Percentiles rank a stretch among this genome's conserved stretches.
Conservation (phyloP, 345 rosid species). For the Firmiana major region DNA sequence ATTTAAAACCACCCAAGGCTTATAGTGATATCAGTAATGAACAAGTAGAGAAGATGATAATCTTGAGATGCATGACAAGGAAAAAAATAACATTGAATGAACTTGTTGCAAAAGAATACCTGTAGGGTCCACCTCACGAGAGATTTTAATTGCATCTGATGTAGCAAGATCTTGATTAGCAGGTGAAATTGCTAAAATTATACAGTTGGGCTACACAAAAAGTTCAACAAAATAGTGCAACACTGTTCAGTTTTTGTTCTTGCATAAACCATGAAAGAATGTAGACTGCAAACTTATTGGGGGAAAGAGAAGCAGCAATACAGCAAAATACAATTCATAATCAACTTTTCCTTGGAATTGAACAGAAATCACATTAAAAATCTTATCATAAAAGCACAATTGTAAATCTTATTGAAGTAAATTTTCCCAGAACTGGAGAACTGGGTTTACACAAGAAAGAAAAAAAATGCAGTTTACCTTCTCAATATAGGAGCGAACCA, state of each 20-base stretch:
- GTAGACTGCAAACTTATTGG: neutral
- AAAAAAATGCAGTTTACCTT: constrained; percentile 51
- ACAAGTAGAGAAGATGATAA: neutral
- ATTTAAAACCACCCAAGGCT: neutral
- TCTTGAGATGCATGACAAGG: neutral
- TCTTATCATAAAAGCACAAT: neutral
- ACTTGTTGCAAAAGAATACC: constrained; percentile 39
- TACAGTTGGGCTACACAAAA: constrained; percentile 80
- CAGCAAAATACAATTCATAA: neutral
- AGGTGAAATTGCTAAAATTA: constrained; percentile 97
- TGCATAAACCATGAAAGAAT: constrained; percentile 2
- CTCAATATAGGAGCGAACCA: constrained; percentile 95
- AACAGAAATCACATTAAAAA: neutral
- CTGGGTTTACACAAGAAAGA: neutral
- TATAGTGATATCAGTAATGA: neutral
- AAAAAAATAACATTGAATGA: neutral
- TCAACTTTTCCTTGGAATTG: neutral
- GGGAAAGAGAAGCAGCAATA: neutral
- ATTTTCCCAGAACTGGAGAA: neutral
- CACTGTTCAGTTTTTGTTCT: constrained; percentile 8
- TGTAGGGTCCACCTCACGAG: constrained; percentile 96
- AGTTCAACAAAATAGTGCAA: constrained; percentile 12
- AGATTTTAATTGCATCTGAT: constrained; percentile 96
- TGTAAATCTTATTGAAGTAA: neutral
- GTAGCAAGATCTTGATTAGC: constrained; percentile 99